A percentile compares a stretch with the other conserved stretches of the same genome.
Evolutionary conservation across 2,329 filamentous ascomycete genomes (phyloP).

Genomic region (Sporothrix pallida): DNA sequence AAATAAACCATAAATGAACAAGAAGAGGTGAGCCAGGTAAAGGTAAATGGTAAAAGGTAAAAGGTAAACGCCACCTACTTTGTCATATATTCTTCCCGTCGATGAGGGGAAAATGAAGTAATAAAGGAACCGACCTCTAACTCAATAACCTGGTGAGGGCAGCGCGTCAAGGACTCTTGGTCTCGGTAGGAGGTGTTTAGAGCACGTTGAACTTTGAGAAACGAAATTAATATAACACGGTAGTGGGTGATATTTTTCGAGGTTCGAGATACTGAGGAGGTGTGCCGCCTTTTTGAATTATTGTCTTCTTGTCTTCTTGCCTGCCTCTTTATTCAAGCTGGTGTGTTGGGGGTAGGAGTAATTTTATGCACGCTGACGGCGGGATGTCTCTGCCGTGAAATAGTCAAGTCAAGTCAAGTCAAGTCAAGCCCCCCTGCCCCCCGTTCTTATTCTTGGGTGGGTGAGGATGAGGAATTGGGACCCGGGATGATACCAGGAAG

Average conservation of each 20-base stretch:
- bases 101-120: neutral
- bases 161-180: neutral
- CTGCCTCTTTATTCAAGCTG: neutral
- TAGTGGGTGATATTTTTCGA: neutral
- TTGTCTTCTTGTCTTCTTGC: neutral
- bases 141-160: neutral
- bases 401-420: neutral
- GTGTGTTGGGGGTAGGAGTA: neutral
- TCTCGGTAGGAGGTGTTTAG: slow-evolving; percentile 12
- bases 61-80: slow-evolving; percentile 16
- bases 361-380: slow-evolving; percentile 12
- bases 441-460: neutral
- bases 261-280: neutral
- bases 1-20: slow-evolving; percentile 1
- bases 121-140: no score
- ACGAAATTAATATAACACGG: neutral
- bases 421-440: neutral
- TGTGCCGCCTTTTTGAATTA: neutral
- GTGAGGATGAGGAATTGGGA: neutral
- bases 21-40: slow-evolving; percentile 19
- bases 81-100: neutral
- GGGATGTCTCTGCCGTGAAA: slow-evolving; percentile 14
- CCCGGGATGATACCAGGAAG: slow-evolving; percentile 1
- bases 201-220: neutral
- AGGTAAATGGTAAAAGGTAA: no score